phyloP scores from a whole-genome alignment of 2,329 filamentous ascomycete species.

The Tolypocladium album region DNA sequence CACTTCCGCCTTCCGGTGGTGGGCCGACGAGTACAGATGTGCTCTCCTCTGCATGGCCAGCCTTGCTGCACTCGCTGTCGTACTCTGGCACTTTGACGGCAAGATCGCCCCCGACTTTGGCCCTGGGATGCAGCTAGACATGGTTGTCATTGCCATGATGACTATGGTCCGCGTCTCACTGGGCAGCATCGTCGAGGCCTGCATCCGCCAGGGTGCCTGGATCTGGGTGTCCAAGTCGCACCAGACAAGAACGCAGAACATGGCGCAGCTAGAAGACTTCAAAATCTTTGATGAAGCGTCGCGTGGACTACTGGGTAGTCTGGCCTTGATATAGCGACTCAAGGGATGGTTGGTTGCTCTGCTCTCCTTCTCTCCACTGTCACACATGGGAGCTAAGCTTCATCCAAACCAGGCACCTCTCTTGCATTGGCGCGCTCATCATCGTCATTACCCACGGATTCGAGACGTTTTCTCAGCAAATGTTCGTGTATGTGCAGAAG shows the following conservation, averaged over 20 bases:
- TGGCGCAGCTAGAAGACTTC: constrained; percentile 25
- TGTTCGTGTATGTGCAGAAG: constrained; percentile 20
- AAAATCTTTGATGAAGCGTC: constrained; percentile 27
- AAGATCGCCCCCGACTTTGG: constrained; percentile 17
- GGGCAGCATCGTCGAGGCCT: constrained; percentile 22
- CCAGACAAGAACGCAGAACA: constrained; percentile 16
- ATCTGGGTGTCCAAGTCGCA: constrained; percentile 26
- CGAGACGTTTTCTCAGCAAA: constrained; percentile 27
- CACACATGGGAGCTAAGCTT: constrained; percentile 2
- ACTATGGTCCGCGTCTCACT: constrained; percentile 24
- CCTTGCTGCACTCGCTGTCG: constrained; percentile 13
- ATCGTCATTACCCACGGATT: constrained; percentile 24
- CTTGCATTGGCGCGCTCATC: constrained; percentile 25
- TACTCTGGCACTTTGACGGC: constrained; percentile 20
- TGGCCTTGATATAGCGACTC: constrained; percentile 23
- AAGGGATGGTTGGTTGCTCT: constrained; percentile 17
- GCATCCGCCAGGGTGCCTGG: constrained; percentile 27
- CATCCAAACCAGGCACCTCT: constrained; percentile 17
- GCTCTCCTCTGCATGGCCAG: constrained; percentile 17
- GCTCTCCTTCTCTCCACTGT: neutral
- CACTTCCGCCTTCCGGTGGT: constrained; percentile 20
- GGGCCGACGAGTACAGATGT: constrained; percentile 24
- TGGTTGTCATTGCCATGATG: constrained; percentile 25
- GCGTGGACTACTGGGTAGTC: constrained; percentile 22
- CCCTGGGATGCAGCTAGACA: constrained; percentile 19